phyloP scores from a whole-genome alignment of 2,329 filamentous ascomycete genomes.

The Lasiodiplodia sp. region DNA sequence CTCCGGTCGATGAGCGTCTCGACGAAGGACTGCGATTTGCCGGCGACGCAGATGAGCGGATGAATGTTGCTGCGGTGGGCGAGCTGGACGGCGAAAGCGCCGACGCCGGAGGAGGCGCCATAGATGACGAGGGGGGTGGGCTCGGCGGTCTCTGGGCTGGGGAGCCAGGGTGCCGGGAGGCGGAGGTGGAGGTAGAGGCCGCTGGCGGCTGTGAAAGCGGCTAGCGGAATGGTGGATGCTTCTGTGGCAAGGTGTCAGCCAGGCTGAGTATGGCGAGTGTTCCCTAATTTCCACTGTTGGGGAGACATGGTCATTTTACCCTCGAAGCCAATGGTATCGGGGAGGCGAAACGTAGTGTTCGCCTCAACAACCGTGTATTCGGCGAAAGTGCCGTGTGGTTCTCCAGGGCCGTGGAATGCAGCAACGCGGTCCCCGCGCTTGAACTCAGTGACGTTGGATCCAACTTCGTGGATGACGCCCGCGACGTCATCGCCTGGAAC shows the following conservation, averaged over 20 bases:
- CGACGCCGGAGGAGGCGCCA: conserved; percentile 50
- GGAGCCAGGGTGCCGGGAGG: conserved; percentile 51
- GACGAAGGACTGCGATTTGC: conserved; percentile 44
- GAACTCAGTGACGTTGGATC: conserved; percentile 64
- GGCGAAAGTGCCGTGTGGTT: conserved; percentile 62
- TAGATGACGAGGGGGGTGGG: conserved; percentile 48
- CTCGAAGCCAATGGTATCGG: conserved; percentile 58
- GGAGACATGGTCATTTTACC: conserved; percentile 22
- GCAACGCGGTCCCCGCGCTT: conserved; percentile 64
- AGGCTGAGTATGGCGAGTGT: no score
- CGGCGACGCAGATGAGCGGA: conserved; percentile 52
- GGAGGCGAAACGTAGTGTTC: conserved; percentile 65
- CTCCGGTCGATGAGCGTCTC: conserved; percentile 46
- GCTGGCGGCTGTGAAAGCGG: conserved; percentile 54
- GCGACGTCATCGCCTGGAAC: conserved; percentile 65
- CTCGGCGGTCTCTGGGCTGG: conserved; percentile 25
- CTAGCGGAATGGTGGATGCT: conserved; percentile 54
- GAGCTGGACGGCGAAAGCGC: conserved; percentile 50
- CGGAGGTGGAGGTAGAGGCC: conserved; percentile 52
- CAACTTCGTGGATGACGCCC: conserved; percentile 62
- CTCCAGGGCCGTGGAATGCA: conserved; percentile 62
- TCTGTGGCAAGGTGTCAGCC: conserved; percentile 35
- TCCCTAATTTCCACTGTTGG: conserved; percentile 25
- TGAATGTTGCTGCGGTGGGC: conserved; percentile 48
- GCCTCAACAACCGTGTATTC: conserved; percentile 66